Evolutionary conservation across 305 asterid genomes (phyloP).

Genomic region (Fraxinus ornus): DNA sequence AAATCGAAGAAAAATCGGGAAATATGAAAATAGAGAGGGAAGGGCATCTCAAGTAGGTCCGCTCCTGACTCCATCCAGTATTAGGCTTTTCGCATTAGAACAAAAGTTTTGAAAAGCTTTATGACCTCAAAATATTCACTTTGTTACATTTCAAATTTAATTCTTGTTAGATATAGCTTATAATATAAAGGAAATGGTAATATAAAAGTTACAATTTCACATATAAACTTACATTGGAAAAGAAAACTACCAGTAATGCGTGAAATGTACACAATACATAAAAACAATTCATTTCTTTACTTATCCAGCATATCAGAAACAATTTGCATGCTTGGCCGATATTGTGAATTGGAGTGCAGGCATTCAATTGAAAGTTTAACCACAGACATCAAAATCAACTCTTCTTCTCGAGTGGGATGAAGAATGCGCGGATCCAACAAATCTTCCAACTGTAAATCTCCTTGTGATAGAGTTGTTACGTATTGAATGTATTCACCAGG

Average conservation of each 20-base stretch:
- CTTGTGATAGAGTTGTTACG: background rate
- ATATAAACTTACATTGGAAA: too few relatives aligned
- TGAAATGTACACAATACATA: background rate
- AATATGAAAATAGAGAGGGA: too few relatives aligned
- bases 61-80: background rate
- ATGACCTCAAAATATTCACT: background rate
- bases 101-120: background rate
- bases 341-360: background rate
- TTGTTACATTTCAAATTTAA: too few relatives aligned
- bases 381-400: conserved; percentile 13
- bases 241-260: background rate
- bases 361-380: conserved; percentile 19
- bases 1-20: too few relatives aligned
- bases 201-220: background rate
- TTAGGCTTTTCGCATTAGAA: too few relatives aligned
- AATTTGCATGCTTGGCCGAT: too few relatives aligned
- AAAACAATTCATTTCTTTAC: background rate
- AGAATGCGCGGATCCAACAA: conserved; percentile 24
- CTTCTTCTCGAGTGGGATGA: conserved; percentile 9
- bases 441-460: background rate
- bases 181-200: too few relatives aligned
- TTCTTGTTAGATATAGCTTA: background rate
- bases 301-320: too few relatives aligned
- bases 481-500: conserved; percentile 2
- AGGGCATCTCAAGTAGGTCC: too few relatives aligned